These are phyloP conservation scores for Leccinum pachyderme DNA, from an alignment of 1,284 basidiomycete species.

Conservation along the genomic window DNA sequence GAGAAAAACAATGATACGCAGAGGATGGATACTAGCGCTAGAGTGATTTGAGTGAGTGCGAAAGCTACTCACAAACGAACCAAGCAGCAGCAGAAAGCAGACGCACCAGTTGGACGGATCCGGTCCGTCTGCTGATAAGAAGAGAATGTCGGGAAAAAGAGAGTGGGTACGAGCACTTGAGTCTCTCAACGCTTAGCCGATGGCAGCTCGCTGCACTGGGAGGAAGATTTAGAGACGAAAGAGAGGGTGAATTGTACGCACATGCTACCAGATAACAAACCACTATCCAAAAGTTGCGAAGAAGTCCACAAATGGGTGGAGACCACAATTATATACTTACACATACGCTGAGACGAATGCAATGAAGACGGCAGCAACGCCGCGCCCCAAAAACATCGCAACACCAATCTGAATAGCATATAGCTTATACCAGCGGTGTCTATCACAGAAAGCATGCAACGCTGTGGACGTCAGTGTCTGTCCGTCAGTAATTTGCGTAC, in stretches of 20 bases:
- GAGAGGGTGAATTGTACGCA: conserved; percentile 14
- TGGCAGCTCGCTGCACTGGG: background rate
- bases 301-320: conserved; percentile 8
- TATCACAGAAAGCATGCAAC: conserved; percentile 2
- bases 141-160: conserved; percentile 1
- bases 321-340: conserved; percentile 12
- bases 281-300: conserved; percentile 7
- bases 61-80: conserved; percentile 14
- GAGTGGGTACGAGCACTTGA: background rate
- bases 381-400: background rate
- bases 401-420: background rate
- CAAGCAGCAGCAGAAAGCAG: background rate
- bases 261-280: conserved; percentile 6
- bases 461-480: background rate
- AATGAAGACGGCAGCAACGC: conserved; percentile 17
- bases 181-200: conserved; percentile 3
- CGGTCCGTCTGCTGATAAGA: conserved; percentile 7
- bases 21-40: conserved; percentile 3
- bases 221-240: conserved; percentile 6
- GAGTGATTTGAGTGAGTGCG: background rate
- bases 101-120: conserved; percentile 3
- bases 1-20: background rate
- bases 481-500: no score
- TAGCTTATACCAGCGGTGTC: background rate
- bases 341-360: conserved; percentile 21